Evolutionary conservation across 768 basidiomycete genomes (phyloP), one percentile per base, ranked within the genome.

Genomic region (Dioszegia crocea): DNA sequence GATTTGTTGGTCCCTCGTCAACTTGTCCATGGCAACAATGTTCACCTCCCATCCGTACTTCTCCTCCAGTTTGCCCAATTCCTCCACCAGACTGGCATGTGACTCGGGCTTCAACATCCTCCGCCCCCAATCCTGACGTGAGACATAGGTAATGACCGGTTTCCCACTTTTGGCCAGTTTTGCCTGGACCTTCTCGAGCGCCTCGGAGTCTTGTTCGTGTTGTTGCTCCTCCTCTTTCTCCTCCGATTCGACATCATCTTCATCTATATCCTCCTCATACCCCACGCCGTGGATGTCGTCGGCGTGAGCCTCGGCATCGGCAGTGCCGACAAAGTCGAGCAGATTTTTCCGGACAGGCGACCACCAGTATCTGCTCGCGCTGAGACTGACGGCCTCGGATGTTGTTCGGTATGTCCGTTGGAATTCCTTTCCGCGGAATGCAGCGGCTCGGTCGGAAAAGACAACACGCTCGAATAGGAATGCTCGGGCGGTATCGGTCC

Each of bases 61-160:
- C 57, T 87, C 85, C 24, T 84, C 81, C 46, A 94, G 78, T 62
- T 83, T 83, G 66, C 85, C 80, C 19, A 97, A 77, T 72, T 87
- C 89, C 57, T 79, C 66, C 1, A 96, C 90, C 9, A 97, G 82
- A 51, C 78, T 82, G 3, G 91, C 86, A 74, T 97, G 91, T 70
- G 91, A 83, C 56, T 83, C 83, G 29, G 80, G 82, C 30, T 83
- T 83, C 56, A 97, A 76, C 86, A 87, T 93, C 21, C 92, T 82
- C 43, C 91, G 79, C 16, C 85, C 87, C 92, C 91, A 97, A 2
- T 81, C 84, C 72, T 97, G 92, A 4, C 92, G 82, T 9, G 87
- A 89, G 60, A 96, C 83, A 68, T 97, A 97, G 11, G 92, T 94
- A 78, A 97, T 91, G 24, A 97, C 92, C 0, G 87, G 88, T 48